Conservation (phyloP, 2,329 filamentous ascomycete species). For the Penicillium corylophilum region DNA sequence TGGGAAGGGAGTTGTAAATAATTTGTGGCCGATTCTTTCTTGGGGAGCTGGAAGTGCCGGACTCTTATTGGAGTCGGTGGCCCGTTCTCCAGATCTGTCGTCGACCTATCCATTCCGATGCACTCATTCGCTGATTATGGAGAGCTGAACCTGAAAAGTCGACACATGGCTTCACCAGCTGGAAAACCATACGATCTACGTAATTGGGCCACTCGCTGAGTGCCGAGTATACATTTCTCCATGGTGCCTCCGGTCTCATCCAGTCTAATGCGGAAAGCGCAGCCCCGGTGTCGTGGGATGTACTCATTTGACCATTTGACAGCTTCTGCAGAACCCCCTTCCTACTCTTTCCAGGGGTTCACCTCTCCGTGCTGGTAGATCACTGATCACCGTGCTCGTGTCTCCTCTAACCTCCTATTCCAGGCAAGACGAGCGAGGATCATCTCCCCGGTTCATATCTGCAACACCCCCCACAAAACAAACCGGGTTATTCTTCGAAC, state of each 20-base stretch:
- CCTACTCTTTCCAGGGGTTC: not conserved
- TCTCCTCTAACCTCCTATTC: not conserved
- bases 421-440: not conserved
- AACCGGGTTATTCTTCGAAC: not conserved
- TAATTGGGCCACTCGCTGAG: not conserved
- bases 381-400: conserved; percentile 1
- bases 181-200: not conserved
- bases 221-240: not conserved
- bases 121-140: conserved; percentile 9
- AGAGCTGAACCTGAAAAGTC: conserved; percentile 17
- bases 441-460: not conserved
- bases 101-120: conserved; percentile 1
- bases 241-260: conserved; percentile 2
- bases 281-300: conserved; percentile 8
- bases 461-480: not conserved
- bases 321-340: conserved; percentile 4
- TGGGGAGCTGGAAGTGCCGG: conserved; percentile 4
- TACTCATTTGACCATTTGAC: conserved; percentile 3
- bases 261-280: conserved; percentile 5
- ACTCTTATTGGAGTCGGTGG: conserved; percentile 15
- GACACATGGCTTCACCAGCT: conserved; percentile 8
- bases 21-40: not conserved
- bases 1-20: not conserved
- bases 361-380: not conserved
- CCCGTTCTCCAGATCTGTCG: conserved; percentile 16